A percentile compares a stretch with the other conserved stretches of the same genome.
These are phyloP conservation scores for Mikania micrantha DNA, from an alignment of 129 eudicot genomes.

Conservation along the genomic window DNA sequence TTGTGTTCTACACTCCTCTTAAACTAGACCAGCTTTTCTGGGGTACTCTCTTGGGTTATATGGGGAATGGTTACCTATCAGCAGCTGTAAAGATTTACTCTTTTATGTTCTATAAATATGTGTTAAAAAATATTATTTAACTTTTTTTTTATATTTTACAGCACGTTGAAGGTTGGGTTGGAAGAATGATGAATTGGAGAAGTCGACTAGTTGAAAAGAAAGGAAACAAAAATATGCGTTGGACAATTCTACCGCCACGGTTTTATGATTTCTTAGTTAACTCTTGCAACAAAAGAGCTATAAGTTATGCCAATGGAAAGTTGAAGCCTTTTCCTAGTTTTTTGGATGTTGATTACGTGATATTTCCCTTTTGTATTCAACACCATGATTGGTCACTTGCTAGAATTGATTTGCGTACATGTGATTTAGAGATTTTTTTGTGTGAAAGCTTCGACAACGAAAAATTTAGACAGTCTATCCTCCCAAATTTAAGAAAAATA, in stretches of 20 bases:
- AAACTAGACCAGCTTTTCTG: neutral
- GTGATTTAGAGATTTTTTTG: neutral
- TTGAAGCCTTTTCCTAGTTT: no score
- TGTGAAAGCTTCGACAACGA: no score
- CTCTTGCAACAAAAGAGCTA: neutral
- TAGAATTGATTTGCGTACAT: neutral
- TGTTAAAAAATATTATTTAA: no score
- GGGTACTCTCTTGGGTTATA: neutral
- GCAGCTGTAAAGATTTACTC: neutral
- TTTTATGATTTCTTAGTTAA: neutral
- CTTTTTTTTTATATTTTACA: no score
- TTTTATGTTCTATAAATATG: no score
- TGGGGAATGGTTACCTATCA: neutral
- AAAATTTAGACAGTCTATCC: neutral
- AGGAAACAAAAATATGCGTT: neutral
- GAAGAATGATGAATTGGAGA: neutral
- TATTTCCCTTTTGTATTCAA: neutral
- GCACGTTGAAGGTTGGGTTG: neutral
- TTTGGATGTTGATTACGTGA: no score
- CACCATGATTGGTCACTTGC: neutral
- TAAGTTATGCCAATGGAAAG: neutral
- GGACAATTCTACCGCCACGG: neutral
- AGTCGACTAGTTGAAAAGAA: neutral
- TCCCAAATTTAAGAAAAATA: neutral
- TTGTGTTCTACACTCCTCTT: neutral